Evolutionary conservation across 1,139 yeast species (phyloP).

Genomic region (Diutina ranongensis): DNA sequence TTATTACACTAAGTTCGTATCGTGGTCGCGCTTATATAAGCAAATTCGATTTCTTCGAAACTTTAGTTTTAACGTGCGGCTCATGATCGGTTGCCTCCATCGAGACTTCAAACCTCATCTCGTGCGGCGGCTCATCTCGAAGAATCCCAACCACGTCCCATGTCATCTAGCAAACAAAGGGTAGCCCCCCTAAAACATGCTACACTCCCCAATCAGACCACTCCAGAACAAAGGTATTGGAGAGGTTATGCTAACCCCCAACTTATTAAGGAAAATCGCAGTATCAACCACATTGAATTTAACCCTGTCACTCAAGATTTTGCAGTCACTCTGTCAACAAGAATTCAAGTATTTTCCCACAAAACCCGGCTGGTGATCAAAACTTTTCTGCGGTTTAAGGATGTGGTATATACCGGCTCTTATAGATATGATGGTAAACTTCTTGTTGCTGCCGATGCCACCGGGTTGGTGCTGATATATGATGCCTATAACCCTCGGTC

Average conservation of each 20-base stretch:
- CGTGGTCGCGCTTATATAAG: too few species aligned
- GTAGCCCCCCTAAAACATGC: conserved; percentile 64
- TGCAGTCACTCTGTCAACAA: conserved; percentile 85
- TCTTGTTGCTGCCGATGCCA: conserved; percentile 79
- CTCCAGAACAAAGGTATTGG: conserved; percentile 96
- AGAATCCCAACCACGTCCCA: conserved; percentile 14
- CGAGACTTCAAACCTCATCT: background rate
- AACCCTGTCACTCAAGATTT: conserved; percentile 88
- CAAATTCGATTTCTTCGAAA: too few species aligned
- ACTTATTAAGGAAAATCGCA: conserved; percentile 85
- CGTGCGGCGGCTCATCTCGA: conserved; percentile 1
- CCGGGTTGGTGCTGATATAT: conserved; percentile 75
- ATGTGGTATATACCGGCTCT: conserved; percentile 79
- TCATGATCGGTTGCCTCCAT: too few species aligned
- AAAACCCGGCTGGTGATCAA: conserved; percentile 85
- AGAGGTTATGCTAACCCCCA: conserved; percentile 75
- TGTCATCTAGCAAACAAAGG: conserved; percentile 75
- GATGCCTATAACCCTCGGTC: conserved; percentile 74
- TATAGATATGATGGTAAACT: conserved; percentile 75
- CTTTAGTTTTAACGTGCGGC: too few species aligned
- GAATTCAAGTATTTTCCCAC: conserved; percentile 86
- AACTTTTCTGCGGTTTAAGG: conserved; percentile 85
- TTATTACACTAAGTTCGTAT: too few species aligned
- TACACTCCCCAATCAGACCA: conserved; percentile 64
- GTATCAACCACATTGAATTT: conserved; percentile 79